Conservation (phyloP, 2,329 filamentous ascomycete species). For the Truncatella angustata region DNA sequence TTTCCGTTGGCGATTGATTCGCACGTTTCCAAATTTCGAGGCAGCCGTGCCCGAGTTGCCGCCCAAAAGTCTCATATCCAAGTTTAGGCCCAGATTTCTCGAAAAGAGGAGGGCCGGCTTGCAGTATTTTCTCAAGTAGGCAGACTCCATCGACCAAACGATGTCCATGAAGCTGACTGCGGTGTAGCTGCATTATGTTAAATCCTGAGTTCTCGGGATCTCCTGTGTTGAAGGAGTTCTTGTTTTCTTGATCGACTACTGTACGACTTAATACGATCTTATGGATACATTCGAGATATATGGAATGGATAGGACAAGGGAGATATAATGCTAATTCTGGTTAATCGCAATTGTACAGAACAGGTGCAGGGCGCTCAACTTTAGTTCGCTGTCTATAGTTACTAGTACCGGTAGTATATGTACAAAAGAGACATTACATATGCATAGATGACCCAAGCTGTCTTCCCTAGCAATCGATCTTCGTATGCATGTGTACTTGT, state of each 20-base stretch:
- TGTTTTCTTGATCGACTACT: constrained; percentile 57
- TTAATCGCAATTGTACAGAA: neutral
- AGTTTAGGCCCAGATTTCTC: constrained; percentile 80
- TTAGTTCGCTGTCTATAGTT: constrained; percentile 2
- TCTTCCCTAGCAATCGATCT: neutral
- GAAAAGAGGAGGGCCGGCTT: constrained; percentile 80
- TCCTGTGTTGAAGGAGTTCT: constrained; percentile 87
- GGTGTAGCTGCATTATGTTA: constrained; percentile 74
- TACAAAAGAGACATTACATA: neutral
- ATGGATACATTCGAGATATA: neutral
- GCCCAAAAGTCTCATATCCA: constrained; percentile 86
- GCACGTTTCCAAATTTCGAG: constrained; percentile 80
- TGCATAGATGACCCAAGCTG: neutral
- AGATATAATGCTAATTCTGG: neutral
- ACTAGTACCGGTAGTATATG: neutral
- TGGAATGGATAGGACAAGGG: neutral
- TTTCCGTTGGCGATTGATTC: constrained; percentile 69
- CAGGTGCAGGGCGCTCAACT: neutral
- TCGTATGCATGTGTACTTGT: too few relatives aligned
- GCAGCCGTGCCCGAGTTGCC: constrained; percentile 87
- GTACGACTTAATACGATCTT: neutral
- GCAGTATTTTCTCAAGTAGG: constrained; percentile 91
- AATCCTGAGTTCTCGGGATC: constrained; percentile 93
- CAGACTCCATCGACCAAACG: constrained; percentile 17
- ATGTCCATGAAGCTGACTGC: neutral